phyloP scores from a whole-genome alignment of 352 stramenopile species.

The Phytophthora fragariae region DNA sequence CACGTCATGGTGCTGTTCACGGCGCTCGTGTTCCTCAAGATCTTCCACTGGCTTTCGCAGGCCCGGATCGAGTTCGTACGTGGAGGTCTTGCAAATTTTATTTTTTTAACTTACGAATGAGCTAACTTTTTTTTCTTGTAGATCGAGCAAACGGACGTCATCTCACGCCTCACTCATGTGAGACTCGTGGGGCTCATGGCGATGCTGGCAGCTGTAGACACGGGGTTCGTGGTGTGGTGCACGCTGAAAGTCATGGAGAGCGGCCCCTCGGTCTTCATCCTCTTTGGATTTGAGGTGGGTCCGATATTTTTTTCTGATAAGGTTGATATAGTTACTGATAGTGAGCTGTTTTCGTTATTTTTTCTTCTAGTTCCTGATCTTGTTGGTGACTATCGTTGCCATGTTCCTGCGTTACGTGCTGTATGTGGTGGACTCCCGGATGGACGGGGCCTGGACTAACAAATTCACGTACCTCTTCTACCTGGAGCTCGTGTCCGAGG shows the following conservation, averaged over 20 bases:
- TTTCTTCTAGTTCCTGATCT: conserved; percentile 86
- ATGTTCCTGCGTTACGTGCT: conserved; percentile 92
- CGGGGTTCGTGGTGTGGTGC: conserved; percentile 91
- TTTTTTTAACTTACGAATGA: neutral
- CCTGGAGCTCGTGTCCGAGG: conserved; percentile 96
- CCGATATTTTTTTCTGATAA: neutral
- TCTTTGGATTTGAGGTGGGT: conserved; percentile 96
- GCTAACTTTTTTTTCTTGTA: conserved; percentile 32
- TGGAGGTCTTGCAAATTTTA: conserved; percentile 23
- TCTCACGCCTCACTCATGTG: conserved; percentile 81
- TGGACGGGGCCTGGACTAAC: conserved; percentile 90
- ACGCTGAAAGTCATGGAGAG: conserved; percentile 78
- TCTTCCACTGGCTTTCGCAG: conserved; percentile 94
- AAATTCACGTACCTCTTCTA: conserved; percentile 95
- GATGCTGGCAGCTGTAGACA: conserved; percentile 89
- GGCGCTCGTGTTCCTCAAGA: conserved; percentile 96
- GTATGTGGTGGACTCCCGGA: conserved; percentile 93
- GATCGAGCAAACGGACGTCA: conserved; percentile 90
- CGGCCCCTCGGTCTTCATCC: conserved; percentile 93
- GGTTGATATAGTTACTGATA: conserved; percentile 6
- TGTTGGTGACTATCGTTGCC: conserved; percentile 93
- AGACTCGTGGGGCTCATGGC: conserved; percentile 91
- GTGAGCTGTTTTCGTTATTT: neutral
- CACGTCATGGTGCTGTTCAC: conserved; percentile 96
- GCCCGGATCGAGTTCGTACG: conserved; percentile 89